Evolutionary conservation across 2,329 filamentous ascomycete genomes (phyloP).

Genomic region (Coniochaeta prunicola): DNA sequence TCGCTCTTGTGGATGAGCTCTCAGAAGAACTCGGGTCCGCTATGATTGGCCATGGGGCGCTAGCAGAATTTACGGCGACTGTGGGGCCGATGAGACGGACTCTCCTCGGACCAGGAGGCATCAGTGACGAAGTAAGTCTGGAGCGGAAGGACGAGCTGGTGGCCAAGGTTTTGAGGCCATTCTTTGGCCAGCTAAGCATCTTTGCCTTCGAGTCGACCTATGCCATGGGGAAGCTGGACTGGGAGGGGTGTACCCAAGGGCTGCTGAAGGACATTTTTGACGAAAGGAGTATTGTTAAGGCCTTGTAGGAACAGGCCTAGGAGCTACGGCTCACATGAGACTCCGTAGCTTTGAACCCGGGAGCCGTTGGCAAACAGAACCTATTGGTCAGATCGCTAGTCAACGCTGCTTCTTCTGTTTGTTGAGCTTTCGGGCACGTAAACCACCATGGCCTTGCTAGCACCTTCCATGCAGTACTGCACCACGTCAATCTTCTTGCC

Average conservation of each 20-base stretch:
- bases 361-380: too few species aligned
- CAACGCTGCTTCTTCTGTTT: not conserved
- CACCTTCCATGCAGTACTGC: constrained; percentile 87
- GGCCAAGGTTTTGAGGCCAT: constrained; percentile 72
- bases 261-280: constrained; percentile 73
- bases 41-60: constrained; percentile 20
- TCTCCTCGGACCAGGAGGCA: constrained; percentile 44
- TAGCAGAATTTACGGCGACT: constrained; percentile 18
- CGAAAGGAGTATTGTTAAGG: constrained; percentile 61
- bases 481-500: constrained; percentile 61
- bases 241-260: constrained; percentile 53
- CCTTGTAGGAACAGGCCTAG: constrained; percentile 30
- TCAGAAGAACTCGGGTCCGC: constrained; percentile 62
- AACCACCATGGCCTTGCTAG: constrained; percentile 74
- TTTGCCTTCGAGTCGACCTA: constrained; percentile 91
- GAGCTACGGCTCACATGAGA: not conserved
- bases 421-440: constrained; percentile 38
- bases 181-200: constrained; percentile 88
- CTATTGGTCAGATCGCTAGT: not conserved
- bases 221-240: constrained; percentile 66
- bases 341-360: too few species aligned
- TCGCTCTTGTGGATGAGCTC: constrained; percentile 77
- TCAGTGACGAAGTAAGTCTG: constrained; percentile 46
- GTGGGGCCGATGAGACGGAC: constrained; percentile 33
- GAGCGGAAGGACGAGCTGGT: constrained; percentile 64